Conservation (phyloP, 2,329 filamentous ascomycete genomes). For the Aspergillus sp. region DNA sequence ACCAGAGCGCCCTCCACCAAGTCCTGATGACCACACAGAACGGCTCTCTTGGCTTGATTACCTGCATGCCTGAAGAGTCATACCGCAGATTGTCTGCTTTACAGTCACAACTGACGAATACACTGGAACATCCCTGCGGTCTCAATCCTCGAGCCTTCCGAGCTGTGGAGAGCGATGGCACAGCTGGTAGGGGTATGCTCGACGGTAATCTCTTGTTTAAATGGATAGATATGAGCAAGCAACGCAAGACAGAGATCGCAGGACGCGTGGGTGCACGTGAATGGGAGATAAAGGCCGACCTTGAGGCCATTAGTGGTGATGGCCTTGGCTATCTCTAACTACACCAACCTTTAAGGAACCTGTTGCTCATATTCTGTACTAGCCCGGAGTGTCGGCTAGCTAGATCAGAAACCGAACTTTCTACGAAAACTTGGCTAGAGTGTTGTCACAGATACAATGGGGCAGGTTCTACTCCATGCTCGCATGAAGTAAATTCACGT, state of each 20-base stretch:
- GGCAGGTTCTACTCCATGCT: neutral
- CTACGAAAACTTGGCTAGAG: too few relatives aligned
- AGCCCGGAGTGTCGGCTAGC: neutral
- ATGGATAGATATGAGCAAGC: conserved; percentile 74
- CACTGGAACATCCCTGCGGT: conserved; percentile 73
- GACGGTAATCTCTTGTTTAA: conserved; percentile 75
- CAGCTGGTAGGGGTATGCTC: conserved; percentile 65
- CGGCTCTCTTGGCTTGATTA: conserved; percentile 74
- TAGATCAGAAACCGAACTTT: neutral
- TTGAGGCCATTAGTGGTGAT: conserved; percentile 65
- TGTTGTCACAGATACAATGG: too few relatives aligned
- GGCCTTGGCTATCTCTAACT: conserved; percentile 55
- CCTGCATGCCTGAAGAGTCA: conserved; percentile 72
- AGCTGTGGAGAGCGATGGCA: conserved; percentile 52
- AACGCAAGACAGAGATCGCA: conserved; percentile 71
- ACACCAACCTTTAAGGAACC: neutral
- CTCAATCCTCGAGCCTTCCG: conserved; percentile 83
- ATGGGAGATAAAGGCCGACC: conserved; percentile 68
- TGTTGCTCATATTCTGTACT: neutral
- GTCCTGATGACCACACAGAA: conserved; percentile 74
- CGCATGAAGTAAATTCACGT: neutral
- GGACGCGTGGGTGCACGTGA: conserved; percentile 69
- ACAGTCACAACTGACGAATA: conserved; percentile 74
- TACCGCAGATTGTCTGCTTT: conserved; percentile 84
- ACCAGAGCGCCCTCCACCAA: conserved; percentile 43